phyloP scores from a whole-genome alignment of 148 eudicot genomes.

The Salicornia ramosissima region DNA sequence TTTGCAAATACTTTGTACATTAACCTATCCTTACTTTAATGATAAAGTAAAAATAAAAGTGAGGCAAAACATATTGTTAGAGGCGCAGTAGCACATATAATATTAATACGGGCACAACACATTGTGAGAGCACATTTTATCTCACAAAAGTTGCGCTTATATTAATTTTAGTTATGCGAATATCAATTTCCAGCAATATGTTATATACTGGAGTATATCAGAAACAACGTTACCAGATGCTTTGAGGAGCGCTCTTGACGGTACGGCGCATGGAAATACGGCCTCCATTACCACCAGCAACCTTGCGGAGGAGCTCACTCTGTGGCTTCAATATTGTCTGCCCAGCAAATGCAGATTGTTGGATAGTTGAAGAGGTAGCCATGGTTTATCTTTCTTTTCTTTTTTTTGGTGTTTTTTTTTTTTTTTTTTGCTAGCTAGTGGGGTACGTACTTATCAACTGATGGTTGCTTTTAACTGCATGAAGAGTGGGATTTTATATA shows the following conservation, averaged over 20 bases:
- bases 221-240: conserved; percentile 70
- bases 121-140: too few species aligned
- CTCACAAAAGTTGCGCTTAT: too few species aligned
- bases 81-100: too few species aligned
- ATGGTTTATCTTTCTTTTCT: conserved; percentile 17
- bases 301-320: conserved; percentile 42
- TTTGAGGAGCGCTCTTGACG: conserved; percentile 55
- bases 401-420: not conserved
- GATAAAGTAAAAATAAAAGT: too few species aligned
- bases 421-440: not conserved
- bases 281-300: conserved; percentile 43
- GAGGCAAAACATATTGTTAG: too few species aligned
- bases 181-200: too few species aligned
- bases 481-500: conserved; percentile 21
- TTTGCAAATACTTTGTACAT: too few species aligned
- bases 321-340: conserved; percentile 44
- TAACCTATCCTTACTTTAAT: too few species aligned
- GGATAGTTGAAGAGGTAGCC: conserved; percentile 50
- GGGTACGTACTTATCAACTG: not conserved
- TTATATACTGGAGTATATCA: too few species aligned
- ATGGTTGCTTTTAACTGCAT: not conserved
- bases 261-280: conserved; percentile 60
- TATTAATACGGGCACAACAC: too few species aligned
- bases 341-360: conserved; percentile 54
- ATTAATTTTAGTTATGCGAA: too few species aligned